Percentiles rank a stretch among this genome's conserved stretches.
Evolutionary conservation across 78 protist genomes (phyloP).

Genomic region (Dictyostelium intermedium): DNA sequence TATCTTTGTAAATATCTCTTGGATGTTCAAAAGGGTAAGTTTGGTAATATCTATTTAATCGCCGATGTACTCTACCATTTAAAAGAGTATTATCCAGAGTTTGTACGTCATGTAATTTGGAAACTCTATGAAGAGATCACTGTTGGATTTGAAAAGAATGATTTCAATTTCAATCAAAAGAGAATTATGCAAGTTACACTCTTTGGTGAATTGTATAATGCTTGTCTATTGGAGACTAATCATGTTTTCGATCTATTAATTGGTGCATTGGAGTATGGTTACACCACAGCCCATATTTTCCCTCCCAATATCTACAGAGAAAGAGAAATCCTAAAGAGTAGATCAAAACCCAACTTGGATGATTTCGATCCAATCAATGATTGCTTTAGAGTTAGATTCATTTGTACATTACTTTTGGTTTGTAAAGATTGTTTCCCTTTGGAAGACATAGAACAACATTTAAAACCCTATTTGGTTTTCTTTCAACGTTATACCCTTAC

Average conservation of each 20-base stretch:
- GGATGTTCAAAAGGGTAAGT: conserved; percentile 65
- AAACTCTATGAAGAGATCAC: conserved; percentile 54
- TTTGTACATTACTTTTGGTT: conserved; percentile 18
- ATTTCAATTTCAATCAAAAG: conserved; percentile 68
- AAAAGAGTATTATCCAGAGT: conserved; percentile 6
- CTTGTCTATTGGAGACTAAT: conserved; percentile 34
- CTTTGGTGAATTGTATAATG: conserved; percentile 85
- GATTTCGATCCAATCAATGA: conserved; percentile 71
- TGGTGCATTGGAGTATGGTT: conserved; percentile 43
- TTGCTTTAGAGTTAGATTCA: conserved; percentile 48
- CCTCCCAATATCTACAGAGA: conserved; percentile 3
- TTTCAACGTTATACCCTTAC: conserved; percentile 54
- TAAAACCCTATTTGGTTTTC: conserved; percentile 35
- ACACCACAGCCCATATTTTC: conserved; percentile 29
- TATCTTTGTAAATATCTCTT: conserved; percentile 46
- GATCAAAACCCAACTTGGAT: conserved; percentile 42
- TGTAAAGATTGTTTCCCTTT: conserved; percentile 69
- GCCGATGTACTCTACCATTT: conserved; percentile 80
- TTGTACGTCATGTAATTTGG: conserved; percentile 31
- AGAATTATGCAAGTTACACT: conserved; percentile 58
- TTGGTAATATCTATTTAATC: conserved; percentile 64
- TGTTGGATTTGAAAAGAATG: conserved; percentile 64
- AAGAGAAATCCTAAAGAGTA: conserved; percentile 11
- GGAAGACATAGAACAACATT: conserved; percentile 10
- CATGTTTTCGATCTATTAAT: conserved; percentile 45